phyloP scores from a whole-genome alignment of 2,329 filamentous ascomycete genomes.

The Chaetothyriales sp. region DNA sequence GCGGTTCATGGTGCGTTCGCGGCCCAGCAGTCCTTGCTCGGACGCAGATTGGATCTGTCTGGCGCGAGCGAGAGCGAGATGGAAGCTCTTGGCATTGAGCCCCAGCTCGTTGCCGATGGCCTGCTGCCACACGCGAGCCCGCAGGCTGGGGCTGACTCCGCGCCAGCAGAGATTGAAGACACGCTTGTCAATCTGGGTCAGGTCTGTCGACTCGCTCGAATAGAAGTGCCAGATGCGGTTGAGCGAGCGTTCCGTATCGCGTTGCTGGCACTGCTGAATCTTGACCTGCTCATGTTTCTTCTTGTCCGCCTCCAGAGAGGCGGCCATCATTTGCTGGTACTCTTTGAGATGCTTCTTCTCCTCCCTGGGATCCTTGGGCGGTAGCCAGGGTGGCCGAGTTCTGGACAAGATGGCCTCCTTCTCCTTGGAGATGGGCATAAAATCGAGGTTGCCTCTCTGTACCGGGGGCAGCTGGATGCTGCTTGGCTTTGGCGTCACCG shows the following conservation, averaged over 20 bases:
- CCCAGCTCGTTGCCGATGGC: conserved; percentile 50
- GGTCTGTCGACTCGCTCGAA: conserved; percentile 46
- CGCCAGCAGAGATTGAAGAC: conserved; percentile 53
- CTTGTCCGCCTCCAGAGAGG: conserved; percentile 45
- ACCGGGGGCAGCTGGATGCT: conserved; percentile 43
- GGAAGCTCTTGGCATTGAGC: conserved; percentile 42
- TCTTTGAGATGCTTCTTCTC: conserved; percentile 74
- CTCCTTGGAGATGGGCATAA: conserved; percentile 52
- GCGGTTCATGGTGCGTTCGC: conserved; percentile 32
- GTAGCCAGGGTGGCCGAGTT: conserved; percentile 55
- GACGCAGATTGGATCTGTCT: conserved; percentile 30
- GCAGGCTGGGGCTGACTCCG: conserved; percentile 42
- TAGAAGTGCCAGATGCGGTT: conserved; percentile 50
- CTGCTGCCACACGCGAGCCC: conserved; percentile 45
- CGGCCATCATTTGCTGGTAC: conserved; percentile 53
- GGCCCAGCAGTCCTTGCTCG: conserved; percentile 26
- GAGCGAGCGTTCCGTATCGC: conserved; percentile 39
- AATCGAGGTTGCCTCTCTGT: conserved; percentile 51
- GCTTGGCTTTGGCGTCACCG: conserved; percentile 5
- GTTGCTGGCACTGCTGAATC: conserved; percentile 35
- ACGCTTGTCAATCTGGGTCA: conserved; percentile 39
- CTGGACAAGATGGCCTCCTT: conserved; percentile 51
- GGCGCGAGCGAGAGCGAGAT: conserved; percentile 43
- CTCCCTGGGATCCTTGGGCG: conserved; percentile 66
- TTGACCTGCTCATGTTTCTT: conserved; percentile 38